These are phyloP conservation scores for Dictyostelium discoideum DNA, from an alignment of 78 protist species.

Conservation along the genomic window dicty_2.7 NC_007088.5:1245501-1246000, in stretches of 20 bases:
- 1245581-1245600: no score
- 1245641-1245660: no score
- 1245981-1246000: background rate
- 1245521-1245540: no score
- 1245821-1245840: background rate
- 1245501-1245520: no score
- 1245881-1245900: conserved; percentile 24
- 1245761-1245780: background rate
- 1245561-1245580: no score
- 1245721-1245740: background rate
- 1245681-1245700: background rate
- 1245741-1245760: background rate
- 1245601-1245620: no score
- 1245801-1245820: background rate
- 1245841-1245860: background rate
- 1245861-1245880: background rate
- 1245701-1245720: background rate
- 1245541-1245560: no score
- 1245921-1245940: conserved; percentile 19
- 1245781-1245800: background rate
- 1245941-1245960: background rate
- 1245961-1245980: background rate
- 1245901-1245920: conserved; percentile 10
- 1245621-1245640: no score
- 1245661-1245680: no score